phyloP scores from a whole-genome alignment of 192 early-diverging fungal species.

The Coemansia sp. region DNA sequence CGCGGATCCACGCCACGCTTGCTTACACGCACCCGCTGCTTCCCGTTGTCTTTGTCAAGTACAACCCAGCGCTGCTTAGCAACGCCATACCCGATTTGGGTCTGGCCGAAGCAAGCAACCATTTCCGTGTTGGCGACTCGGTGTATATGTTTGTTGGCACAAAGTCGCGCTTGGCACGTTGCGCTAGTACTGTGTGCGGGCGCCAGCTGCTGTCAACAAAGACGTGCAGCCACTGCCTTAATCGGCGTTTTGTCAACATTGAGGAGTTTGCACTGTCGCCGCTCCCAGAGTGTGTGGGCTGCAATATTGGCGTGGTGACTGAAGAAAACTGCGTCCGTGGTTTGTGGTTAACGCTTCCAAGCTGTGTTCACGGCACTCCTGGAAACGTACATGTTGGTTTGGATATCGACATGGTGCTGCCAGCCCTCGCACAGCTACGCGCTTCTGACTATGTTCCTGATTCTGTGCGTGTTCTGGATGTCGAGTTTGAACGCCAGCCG shows the following conservation, averaged over 20 bases:
- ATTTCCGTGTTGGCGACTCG: constrained; percentile 10
- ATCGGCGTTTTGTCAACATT: constrained; percentile 23
- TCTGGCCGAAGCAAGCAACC: not conserved
- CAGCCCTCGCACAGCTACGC: constrained; percentile 7
- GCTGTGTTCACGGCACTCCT: not conserved
- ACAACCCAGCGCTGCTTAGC: constrained; percentile 10
- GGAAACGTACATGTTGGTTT: constrained; percentile 3
- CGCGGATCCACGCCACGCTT: constrained; percentile 72
- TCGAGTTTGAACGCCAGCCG: constrained; percentile 11
- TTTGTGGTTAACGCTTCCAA: constrained; percentile 11
- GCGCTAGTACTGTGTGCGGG: constrained; percentile 8
- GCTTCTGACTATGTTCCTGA: not conserved
- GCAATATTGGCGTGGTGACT: constrained; percentile 17
- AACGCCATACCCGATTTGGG: not conserved
- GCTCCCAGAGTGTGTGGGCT: not conserved
- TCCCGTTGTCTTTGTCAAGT: constrained; percentile 26
- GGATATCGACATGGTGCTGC: constrained; percentile 15
- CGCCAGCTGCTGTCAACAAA: constrained; percentile 10
- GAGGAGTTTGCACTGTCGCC: constrained; percentile 18
- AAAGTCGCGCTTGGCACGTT: not conserved
- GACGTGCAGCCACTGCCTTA: constrained; percentile 13
- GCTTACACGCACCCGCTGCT: constrained; percentile 79
- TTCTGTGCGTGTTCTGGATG: constrained; percentile 22
- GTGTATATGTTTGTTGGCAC: constrained; percentile 11
- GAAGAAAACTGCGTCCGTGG: not conserved